Evolutionary conservation across 768 basidiomycete species (phyloP), one percentile per base, ranked within the genome.

Genomic region (Boletus sensibilis): DNA sequence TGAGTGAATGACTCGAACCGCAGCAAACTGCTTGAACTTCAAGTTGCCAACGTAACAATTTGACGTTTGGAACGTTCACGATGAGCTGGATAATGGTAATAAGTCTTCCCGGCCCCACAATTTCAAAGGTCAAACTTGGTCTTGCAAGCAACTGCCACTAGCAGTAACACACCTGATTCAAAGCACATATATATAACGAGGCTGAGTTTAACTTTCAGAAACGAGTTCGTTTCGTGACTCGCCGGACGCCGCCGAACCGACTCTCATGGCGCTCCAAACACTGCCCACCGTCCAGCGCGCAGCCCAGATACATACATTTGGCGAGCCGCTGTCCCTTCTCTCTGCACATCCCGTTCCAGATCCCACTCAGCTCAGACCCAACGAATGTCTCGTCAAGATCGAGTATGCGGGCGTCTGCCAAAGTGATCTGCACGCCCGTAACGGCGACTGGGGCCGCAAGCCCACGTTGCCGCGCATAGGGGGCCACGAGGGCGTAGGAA

Each of bases 401-500:
- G 67, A 69, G 41, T 72, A 73, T 60, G 69, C 75, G 1, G 77
- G 78, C 16, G 78, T 79, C 16, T 78, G 78, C 61, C 77, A 77
- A 37, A 69, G 67, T 5, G 77, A 79, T 56, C 57, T 77, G n/a
- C 75, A 78, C 55, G 71, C 63, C 27, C 71, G 68, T 53, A 59
- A 70, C 21, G 79, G 75, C 10, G 78, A 80, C 52, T 80, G 77
- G 63, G 0, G 14, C 0, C 9, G n/a, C 20, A 57, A 56, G 13
- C 68, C 63, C 8, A 58, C 57, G 6, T 73, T 79, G 70, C 46
- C 68, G 64, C 33, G 62, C 56, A 63, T 78, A 23, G 77, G 76
- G 1, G 78, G 80, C 0, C 79, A 79, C 63, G 79, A 80, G 57
- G 79, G 79, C 20, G 76, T 75, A 4, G 79, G 80, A 25, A 62